Evolutionary conservation across 73 alveolate species (phyloP), one percentile per base, ranked within the genome.

Genomic region (Paramecium sexaurelia): DNA sequence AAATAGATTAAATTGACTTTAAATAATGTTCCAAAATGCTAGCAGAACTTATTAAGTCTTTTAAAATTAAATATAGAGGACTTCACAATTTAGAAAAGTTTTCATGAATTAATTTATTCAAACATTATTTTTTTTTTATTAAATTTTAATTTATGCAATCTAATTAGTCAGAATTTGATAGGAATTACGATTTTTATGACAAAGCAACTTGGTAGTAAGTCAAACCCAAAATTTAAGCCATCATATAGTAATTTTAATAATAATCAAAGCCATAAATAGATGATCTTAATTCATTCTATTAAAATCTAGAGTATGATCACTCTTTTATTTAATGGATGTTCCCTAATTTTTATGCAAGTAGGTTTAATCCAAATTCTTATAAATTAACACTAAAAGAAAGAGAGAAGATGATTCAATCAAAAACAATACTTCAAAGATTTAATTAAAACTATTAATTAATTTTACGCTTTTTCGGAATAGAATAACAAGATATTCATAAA

Each of bases 261-360:
- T 51, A 51, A 51, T 51, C 67, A 32, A 32, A 61, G 47, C 29
- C 83, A 61, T 11, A 61, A 61, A 26, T 32, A 6, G 83, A 29
- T 10, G 75, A 56, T 32, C 20, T 61, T 26, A 26, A 61, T 13
- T 29, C 20, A 61, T 43, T 78, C 55, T 78, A 78, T 78, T 13
- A 22, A 20, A 11, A 78, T 78, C 55, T 78, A 13, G 90, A 78
- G 29, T 43, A 78, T 33, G 90, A 78, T 43, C 90, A 78, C 17
- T 32, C 90, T 22, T 78, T 39, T 45, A 43, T 78, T 29, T 33
- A 78, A 78, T 78, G 90, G 90, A 37, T 78, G 55, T 78, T 78
- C n/a, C 90, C 90, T 17, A 78, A 78, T 75, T 78, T 78, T 37
- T 78, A 29, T 43, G 27, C 43, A 40, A 78, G 90, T 43, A 19